Conservation (phyloP, 345 rosid species). For the Eucalyptus leucophloia region DNA sequence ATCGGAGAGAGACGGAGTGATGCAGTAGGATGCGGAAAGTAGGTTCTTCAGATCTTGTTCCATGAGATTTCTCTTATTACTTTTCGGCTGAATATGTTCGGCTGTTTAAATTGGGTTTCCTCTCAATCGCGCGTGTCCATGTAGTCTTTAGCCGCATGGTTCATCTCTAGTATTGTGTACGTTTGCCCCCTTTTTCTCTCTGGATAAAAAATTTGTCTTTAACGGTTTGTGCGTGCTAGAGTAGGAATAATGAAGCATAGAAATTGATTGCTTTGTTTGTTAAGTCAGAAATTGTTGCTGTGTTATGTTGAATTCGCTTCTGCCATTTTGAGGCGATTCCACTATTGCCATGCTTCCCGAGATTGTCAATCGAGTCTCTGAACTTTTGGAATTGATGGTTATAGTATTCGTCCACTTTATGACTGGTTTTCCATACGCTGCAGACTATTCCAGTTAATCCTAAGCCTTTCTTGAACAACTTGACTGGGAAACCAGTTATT, state of each 20-base stretch:
- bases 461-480: conserved; percentile 82
- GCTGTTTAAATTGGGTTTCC: background rate
- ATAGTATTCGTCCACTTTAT: background rate
- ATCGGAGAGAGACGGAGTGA: background rate
- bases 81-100: background rate
- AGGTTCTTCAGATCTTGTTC: background rate
- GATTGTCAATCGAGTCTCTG: background rate
- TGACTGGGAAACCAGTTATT: conserved; percentile 78
- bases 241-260: background rate
- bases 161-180: background rate
- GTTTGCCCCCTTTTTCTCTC: background rate
- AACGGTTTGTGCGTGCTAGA: background rate
- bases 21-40: background rate
- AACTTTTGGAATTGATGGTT: background rate
- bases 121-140: background rate
- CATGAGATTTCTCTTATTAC: background rate
- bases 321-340: background rate
- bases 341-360: background rate
- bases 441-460: conserved; percentile 87
- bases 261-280: background rate
- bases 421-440: background rate
- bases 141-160: background rate
- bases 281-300: background rate
- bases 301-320: background rate
- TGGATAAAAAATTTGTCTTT: background rate